Evolutionary conservation across 2,329 filamentous ascomycete genomes (phyloP).

Genomic region (Penicillium psychrosexuale): DNA sequence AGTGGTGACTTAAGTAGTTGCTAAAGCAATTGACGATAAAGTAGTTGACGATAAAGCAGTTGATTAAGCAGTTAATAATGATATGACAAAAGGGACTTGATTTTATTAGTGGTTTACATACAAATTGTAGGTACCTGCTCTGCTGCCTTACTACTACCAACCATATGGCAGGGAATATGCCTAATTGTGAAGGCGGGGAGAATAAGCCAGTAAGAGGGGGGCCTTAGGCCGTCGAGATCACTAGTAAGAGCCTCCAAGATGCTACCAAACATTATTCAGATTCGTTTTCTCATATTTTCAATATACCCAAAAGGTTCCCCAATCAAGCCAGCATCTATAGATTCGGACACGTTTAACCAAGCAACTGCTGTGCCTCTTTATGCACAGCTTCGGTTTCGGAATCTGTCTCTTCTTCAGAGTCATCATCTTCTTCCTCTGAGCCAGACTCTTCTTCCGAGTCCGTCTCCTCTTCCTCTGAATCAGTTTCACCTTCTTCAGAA

Average conservation of each 20-base stretch:
- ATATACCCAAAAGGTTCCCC: neutral
- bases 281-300: neutral
- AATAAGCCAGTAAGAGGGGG: too few species aligned
- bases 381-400: constrained; percentile 23
- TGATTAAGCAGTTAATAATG: too few species aligned
- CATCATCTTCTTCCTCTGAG: constrained; percentile 41
- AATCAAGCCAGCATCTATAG: constrained; percentile 4
- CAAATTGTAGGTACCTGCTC: too few species aligned
- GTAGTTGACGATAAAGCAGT: too few species aligned
- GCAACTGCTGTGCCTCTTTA: constrained; percentile 22
- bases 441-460: constrained; percentile 45
- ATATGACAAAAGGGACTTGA: too few species aligned
- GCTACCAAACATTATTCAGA: neutral
- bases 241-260: neutral
- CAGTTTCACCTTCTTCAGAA: constrained; percentile 43
- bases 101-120: too few species aligned
- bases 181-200: too few species aligned
- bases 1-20: too few species aligned
- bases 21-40: too few species aligned
- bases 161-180: too few species aligned
- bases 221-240: too few species aligned
- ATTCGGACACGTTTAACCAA: constrained; percentile 2
- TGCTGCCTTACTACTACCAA: too few species aligned
- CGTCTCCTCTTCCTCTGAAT: constrained; percentile 46
- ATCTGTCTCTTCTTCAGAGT: constrained; percentile 43